phyloP scores from a whole-genome alignment of 495 filamentous ascomycete species.

The Platismatia glauca region DNA sequence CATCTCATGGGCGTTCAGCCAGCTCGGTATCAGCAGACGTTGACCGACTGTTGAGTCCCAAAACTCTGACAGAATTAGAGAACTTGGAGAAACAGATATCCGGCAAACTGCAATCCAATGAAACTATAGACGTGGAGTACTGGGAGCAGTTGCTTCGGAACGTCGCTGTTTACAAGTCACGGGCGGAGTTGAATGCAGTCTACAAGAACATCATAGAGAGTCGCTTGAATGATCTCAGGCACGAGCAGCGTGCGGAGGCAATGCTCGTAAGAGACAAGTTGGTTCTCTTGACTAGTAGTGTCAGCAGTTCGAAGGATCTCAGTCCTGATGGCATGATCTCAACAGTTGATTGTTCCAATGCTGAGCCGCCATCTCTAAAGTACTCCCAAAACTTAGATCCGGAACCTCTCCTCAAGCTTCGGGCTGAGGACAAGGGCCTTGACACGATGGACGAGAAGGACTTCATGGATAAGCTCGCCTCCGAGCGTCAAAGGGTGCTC shows the following conservation, averaged over 20 bases:
- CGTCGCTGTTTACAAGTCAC: slow-evolving; percentile 82
- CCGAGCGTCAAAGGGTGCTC: slow-evolving; percentile 54
- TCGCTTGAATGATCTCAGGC: slow-evolving; percentile 55
- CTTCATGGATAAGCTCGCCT: slow-evolving; percentile 51
- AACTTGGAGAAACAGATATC: slow-evolving; percentile 76
- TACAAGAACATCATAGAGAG: slow-evolving; percentile 70
- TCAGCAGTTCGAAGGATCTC: slow-evolving; percentile 10
- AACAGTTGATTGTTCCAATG: not conserved
- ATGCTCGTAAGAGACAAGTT: slow-evolving; percentile 50
- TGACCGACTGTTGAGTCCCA: slow-evolving; percentile 75
- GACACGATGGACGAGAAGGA: slow-evolving; percentile 53
- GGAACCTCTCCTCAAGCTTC: slow-evolving; percentile 60
- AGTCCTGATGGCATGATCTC: not conserved
- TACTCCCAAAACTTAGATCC: slow-evolving; percentile 47
- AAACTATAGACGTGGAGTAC: slow-evolving; percentile 93
- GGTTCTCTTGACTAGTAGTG: slow-evolving; percentile 22
- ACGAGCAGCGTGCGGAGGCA: slow-evolving; percentile 65
- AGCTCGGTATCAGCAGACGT: slow-evolving; percentile 80
- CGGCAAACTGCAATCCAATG: slow-evolving; percentile 73
- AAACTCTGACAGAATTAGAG: slow-evolving; percentile 78
- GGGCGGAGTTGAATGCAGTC: slow-evolving; percentile 72
- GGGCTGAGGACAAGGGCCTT: slow-evolving; percentile 56
- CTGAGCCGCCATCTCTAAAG: not conserved
- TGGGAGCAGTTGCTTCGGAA: slow-evolving; percentile 89
- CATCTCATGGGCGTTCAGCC: slow-evolving; percentile 59